Conservation (phyloP, 2,329 filamentous ascomycete genomes). For the Apiospora aurea region DNA sequence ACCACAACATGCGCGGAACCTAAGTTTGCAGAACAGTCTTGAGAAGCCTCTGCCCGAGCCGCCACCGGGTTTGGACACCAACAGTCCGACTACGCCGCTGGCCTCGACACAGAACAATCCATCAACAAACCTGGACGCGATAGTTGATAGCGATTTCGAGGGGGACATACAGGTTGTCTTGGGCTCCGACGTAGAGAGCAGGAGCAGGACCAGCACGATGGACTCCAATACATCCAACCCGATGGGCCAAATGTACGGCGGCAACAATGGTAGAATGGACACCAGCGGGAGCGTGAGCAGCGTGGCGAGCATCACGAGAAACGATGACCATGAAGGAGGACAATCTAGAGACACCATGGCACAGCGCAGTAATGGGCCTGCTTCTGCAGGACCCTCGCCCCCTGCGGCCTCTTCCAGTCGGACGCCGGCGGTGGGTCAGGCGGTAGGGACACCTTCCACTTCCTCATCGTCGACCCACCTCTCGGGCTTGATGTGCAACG, state of each 20-base stretch:
- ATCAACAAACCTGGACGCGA: constrained; percentile 39
- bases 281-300: constrained; percentile 53
- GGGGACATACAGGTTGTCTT: constrained; percentile 38
- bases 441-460: constrained; percentile 52
- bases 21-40: constrained; percentile 64
- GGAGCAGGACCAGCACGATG: constrained; percentile 52
- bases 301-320: constrained; percentile 49
- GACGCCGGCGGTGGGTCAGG: constrained; percentile 45
- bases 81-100: constrained; percentile 42
- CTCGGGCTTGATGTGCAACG: constrained; percentile 73
- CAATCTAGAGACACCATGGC: constrained; percentile 54
- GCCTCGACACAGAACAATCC: constrained; percentile 26
- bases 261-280: constrained; percentile 47
- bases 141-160: constrained; percentile 40
- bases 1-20: constrained; percentile 58
- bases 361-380: constrained; percentile 59
- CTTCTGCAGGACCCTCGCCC: constrained; percentile 65
- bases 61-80: constrained; percentile 44
- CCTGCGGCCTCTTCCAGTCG: constrained; percentile 51
- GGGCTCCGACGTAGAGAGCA: constrained; percentile 1
- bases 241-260: constrained; percentile 47
- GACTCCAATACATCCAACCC: constrained; percentile 48
- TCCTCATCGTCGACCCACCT: constrained; percentile 63
- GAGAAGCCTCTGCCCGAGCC: constrained; percentile 65
- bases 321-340: constrained; percentile 54